Evolutionary conservation across 169 alveolate genomes (phyloP).

Genomic region (Plasmodium gaboni): DNA sequence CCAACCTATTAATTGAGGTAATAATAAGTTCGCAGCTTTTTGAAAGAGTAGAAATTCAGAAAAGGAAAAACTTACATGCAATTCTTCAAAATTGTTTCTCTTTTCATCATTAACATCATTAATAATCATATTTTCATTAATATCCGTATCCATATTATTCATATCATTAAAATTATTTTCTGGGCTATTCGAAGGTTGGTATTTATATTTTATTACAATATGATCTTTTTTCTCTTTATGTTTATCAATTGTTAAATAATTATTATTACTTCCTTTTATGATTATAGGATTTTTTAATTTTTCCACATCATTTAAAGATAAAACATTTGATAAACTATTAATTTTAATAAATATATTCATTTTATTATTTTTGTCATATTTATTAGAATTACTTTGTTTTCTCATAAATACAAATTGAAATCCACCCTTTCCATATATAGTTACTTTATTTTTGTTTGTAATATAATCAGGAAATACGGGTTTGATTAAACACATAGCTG

Average conservation of each 20-base stretch:
- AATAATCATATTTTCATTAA: conserved; percentile 29
- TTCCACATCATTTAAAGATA: conserved; percentile 46
- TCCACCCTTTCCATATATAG: conserved; percentile 73
- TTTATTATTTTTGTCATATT: conserved; percentile 69
- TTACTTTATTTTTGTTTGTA: conserved; percentile 60
- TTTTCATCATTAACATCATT: conserved; percentile 49
- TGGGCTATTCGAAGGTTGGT: conserved; percentile 33
- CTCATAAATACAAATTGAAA: conserved; percentile 75
- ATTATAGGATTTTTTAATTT: conserved; percentile 43
- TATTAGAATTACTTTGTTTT: conserved; percentile 66
- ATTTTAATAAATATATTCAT: conserved; percentile 65
- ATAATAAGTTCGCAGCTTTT: conserved; percentile 66
- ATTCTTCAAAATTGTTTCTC: conserved; percentile 56
- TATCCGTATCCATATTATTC: conserved; percentile 31
- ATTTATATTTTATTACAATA: conserved; percentile 58
- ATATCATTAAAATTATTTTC: conserved; percentile 46
- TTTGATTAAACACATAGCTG: conserved; percentile 75
- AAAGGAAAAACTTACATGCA: conserved; percentile 55
- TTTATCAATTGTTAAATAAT: conserved; percentile 51
- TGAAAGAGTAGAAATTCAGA: conserved; percentile 65
- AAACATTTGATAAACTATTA: conserved; percentile 42
- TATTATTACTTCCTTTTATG: conserved; percentile 57
- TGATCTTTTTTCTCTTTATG: conserved; percentile 73
- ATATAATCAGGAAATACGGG: conserved; percentile 67
- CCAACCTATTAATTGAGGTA: conserved; percentile 72